Percentiles rank a stretch among this genome's conserved stretches.
Evolutionary conservation across 2,329 filamentous ascomycete species (phyloP).

Genomic region (Fusarium sarcochroum): DNA sequence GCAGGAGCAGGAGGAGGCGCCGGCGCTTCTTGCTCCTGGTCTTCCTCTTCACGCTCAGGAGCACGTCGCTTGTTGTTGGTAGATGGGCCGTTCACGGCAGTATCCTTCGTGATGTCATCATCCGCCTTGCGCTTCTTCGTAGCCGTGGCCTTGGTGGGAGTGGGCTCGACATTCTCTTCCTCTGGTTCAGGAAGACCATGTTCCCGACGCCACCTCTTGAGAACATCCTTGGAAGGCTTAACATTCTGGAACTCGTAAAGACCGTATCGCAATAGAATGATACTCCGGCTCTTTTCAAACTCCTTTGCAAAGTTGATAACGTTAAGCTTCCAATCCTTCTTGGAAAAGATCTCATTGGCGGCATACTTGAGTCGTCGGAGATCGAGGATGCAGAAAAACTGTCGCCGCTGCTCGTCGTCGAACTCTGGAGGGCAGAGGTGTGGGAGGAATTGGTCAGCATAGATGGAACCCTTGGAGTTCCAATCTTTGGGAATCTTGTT

Average conservation of each 20-base stretch:
- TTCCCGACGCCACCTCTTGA: constrained; percentile 71
- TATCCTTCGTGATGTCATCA: constrained; percentile 62
- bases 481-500: constrained; percentile 68
- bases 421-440: constrained; percentile 70
- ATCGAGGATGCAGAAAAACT: constrained; percentile 75
- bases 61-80: constrained; percentile 64
- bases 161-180: constrained; percentile 57
- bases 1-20: constrained; percentile 51
- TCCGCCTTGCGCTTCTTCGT: constrained; percentile 71
- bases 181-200: constrained; percentile 67
- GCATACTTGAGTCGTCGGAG: constrained; percentile 73
- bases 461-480: constrained; percentile 67
- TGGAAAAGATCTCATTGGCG: constrained; percentile 71
- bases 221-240: constrained; percentile 69
- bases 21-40: constrained; percentile 57
- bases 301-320: constrained; percentile 74
- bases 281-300: constrained; percentile 73
- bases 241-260: constrained; percentile 75
- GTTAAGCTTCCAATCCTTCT: constrained; percentile 75
- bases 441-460: constrained; percentile 71
- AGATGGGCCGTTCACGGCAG: constrained; percentile 53
- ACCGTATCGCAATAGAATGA: constrained; percentile 73
- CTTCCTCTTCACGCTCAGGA: constrained; percentile 56
- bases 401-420: constrained; percentile 71
- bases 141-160: constrained; percentile 53